Evolutionary conservation across 2,329 filamentous ascomycete genomes (phyloP).

Genomic region (Hymenoscyphus fraxineus): DNA sequence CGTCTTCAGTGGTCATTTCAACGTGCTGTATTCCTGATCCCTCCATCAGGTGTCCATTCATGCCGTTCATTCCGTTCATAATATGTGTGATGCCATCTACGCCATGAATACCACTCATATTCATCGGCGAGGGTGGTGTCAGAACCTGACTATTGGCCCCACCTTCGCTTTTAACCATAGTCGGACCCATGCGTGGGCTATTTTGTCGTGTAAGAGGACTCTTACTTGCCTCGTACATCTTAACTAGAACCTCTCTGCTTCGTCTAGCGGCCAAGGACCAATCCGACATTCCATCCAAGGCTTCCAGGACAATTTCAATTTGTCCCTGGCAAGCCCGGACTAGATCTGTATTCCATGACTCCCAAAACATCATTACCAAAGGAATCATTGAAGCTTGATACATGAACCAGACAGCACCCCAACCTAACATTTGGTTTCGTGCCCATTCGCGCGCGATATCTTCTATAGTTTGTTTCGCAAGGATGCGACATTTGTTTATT

Average conservation of each 20-base stretch:
- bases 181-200: constrained; percentile 32
- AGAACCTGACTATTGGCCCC: constrained; percentile 14
- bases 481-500: constrained; percentile 63
- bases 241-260: constrained; percentile 59
- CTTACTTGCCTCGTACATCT: constrained; percentile 56
- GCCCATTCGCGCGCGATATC: constrained; percentile 69
- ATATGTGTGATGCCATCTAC: constrained; percentile 30
- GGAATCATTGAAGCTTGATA: constrained; percentile 80
- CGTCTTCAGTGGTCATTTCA: constrained; percentile 47
- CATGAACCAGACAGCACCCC: constrained; percentile 79
- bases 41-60: constrained; percentile 24
- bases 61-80: constrained; percentile 20
- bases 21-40: constrained; percentile 39
- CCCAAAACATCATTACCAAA: constrained; percentile 70
- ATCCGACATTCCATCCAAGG: constrained; percentile 60
- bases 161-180: constrained; percentile 31
- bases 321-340: constrained; percentile 48
- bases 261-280: constrained; percentile 62
- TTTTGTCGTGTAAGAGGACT: constrained; percentile 29
- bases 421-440: constrained; percentile 71
- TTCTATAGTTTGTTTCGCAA: constrained; percentile 67
- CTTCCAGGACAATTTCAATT: constrained; percentile 55
- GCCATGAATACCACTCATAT: constrained; percentile 32
- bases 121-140: constrained; percentile 17
- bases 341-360: constrained; percentile 40